Conservation (phyloP, 768 basidiomycete genomes). For the Leucocoprinus birnbaumii region DNA sequence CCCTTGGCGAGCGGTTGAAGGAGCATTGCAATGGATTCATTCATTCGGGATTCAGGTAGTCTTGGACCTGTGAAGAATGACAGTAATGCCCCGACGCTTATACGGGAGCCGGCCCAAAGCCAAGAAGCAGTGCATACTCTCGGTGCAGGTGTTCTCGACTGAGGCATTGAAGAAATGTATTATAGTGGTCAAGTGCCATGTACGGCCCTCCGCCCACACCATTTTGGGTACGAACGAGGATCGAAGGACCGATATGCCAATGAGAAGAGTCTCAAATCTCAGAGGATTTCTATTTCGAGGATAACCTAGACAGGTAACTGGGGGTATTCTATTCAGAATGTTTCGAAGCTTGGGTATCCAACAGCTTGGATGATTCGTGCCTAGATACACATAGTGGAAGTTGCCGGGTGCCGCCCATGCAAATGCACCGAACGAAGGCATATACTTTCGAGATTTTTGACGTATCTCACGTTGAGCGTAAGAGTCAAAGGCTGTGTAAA, state of each 20-base stretch:
- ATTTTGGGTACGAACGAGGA: background rate
- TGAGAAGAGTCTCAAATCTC: background rate
- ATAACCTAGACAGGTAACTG: background rate
- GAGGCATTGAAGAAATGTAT: background rate
- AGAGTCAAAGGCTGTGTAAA: too few species aligned
- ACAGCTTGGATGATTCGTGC: background rate
- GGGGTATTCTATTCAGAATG: background rate
- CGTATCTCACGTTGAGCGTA: too few species aligned
- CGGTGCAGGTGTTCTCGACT: background rate
- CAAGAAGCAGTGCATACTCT: background rate
- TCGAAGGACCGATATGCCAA: background rate
- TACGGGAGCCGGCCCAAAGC: background rate
- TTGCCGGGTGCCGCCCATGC: background rate
- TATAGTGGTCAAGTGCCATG: background rate
- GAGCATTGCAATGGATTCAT: too few species aligned
- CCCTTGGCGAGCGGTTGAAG: too few species aligned
- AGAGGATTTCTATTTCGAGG: background rate
- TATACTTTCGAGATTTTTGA: too few species aligned
- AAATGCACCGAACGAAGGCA: too few species aligned
- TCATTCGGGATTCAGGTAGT: constrained; percentile 1
- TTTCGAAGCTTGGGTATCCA: background rate
- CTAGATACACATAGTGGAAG: background rate
- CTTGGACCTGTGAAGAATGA: background rate
- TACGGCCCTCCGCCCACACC: background rate
- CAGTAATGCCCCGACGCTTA: background rate